Evolutionary conservation across 768 basidiomycete species (phyloP), one percentile per base, ranked within the genome.

Genomic region (Terana coerulea): DNA sequence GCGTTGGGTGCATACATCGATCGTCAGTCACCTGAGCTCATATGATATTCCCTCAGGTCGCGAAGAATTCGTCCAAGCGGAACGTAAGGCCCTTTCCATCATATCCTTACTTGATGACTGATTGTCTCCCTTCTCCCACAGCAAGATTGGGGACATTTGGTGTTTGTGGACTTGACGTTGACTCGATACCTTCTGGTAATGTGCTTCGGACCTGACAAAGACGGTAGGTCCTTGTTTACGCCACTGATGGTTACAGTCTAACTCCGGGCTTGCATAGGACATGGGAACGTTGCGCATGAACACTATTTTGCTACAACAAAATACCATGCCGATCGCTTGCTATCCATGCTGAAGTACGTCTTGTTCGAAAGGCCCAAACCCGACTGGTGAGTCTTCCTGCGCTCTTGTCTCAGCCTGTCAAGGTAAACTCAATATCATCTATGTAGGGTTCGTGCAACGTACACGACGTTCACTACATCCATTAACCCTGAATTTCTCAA

Each of bases 71-170:
- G 0, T 66, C 66, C 10, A 68, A 66, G 53, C 55, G 61, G 7
- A 49, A 60, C 53, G 67, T 60, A 39, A 47, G 58, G 51, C 15
- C 26, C 17, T 10, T 10, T 10, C 33, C 33, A n/a, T n/a, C n/a
- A 35, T 35, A 3, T n/a, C 7, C 24, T 19, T 1, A 5, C 6
- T 47, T 22, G 26, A 3, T 5, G 29, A 43, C 15, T 29, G 8
- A 15, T n/a, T 12, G 21, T 8, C n/a, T 25, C 24, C 24, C 50
- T n/a, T n/a, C n/a, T 15, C 30, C 11, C 14, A 35, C 52, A 69
- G 64, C 54, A 63, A 34, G 68, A 69, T 49, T 68, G 68, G 66
- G 68, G 68, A 8, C 64, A 69, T 60, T 47, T 69, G 3, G 35
- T 69, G 3, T 69, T 68, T 51, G 60, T 54, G 4, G 63, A 67